A percentile compares a stretch with the other conserved stretches of the same genome.
Conservation (phyloP, 768 basidiomycete genomes). For the Hygrocybe punicea region DNA sequence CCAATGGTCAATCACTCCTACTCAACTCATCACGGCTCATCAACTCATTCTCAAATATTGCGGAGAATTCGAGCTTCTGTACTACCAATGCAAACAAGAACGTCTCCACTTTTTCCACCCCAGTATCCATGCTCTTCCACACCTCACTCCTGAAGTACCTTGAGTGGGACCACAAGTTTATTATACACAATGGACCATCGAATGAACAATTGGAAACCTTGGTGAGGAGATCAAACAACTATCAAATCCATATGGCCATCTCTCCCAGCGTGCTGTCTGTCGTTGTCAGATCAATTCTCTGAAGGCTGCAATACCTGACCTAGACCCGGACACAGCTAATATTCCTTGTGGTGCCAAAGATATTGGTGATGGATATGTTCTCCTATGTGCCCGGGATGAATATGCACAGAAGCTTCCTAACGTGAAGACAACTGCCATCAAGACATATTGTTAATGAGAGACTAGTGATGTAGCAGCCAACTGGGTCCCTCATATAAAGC, state of each 20-base stretch:
- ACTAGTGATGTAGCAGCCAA: conserved; percentile 3
- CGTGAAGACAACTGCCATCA: not conserved
- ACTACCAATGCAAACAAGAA: conserved; percentile 3
- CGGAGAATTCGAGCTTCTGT: conserved; percentile 6
- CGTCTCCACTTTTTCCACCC: conserved; percentile 7
- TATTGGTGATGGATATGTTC: conserved; percentile 3
- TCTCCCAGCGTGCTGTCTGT: conserved; percentile 2
- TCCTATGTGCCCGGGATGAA: conserved; percentile 6
- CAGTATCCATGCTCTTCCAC: conserved; percentile 9
- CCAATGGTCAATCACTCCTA: conserved; percentile 3
- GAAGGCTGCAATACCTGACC: conserved; percentile 3
- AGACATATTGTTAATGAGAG: conserved; percentile 1
- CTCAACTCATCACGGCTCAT: conserved; percentile 3
- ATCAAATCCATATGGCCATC: conserved; percentile 8
- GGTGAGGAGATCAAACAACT: conserved; percentile 6
- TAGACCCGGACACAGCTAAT: not conserved
- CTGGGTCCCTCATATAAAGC: not conserved
- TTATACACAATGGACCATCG: conserved; percentile 6
- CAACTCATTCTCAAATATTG: conserved; percentile 7
- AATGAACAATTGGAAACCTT: conserved; percentile 9
- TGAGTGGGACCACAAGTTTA: conserved; percentile 1
- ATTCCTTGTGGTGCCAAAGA: conserved; percentile 16
- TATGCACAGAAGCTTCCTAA: not conserved
- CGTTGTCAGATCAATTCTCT: conserved; percentile 6
- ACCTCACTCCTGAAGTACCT: conserved; percentile 2